Base-by-base conservation (phyloP, 2,329 filamentous ascomycete species). In the Pseudogymnoascus destructans region DNA sequence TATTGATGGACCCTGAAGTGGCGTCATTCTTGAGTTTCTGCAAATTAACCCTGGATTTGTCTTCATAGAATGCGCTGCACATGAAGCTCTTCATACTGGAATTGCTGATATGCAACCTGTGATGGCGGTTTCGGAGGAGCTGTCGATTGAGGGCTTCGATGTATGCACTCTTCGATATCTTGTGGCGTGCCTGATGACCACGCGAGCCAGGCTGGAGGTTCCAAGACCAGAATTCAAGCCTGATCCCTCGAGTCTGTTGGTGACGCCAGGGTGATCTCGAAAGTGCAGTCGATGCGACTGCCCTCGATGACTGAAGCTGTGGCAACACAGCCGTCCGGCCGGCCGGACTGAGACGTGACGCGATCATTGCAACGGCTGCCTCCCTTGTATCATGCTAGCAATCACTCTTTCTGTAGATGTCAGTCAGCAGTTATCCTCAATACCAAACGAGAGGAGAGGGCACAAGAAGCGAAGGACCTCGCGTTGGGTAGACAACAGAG, bases 191-290 rank as follows among this genome's bases (percentile, higher is more conserved):
- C 73, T 73, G 27, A 73, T 61, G 57, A 79, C 74, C 42, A 70
- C 72, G 70, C 17, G 70, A 68, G 15, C 74, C 70, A 11, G 70
- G 66, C 61, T 77, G 73, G 25, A 73, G 63, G 46, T 72, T 72
- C 27, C 70, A 72, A 6, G 73, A 71, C 74, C 77, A 79, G 15
- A 73, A 63, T 57, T 72, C 74, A 60, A 80, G 74, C 60, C 77
- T 75, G 61, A 80, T 78, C 33, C 65, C 66, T 33, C 80, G 75
- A 32, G 64, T 69, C 61, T 78, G 77, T 42, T 72, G 68, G 15
- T 63, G 66, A 54, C 58, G 42, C 38, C 64, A 60, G 10, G 58
- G 35, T 15, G 59, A 59, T 38, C 60, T 59, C 32, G 65, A 57
- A 13, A 64, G 40, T 11, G 32, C 33, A 19, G 59, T 52, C 5